Conservation (phyloP, 345 rosid genomes). For the Populus davidiana region DNA sequence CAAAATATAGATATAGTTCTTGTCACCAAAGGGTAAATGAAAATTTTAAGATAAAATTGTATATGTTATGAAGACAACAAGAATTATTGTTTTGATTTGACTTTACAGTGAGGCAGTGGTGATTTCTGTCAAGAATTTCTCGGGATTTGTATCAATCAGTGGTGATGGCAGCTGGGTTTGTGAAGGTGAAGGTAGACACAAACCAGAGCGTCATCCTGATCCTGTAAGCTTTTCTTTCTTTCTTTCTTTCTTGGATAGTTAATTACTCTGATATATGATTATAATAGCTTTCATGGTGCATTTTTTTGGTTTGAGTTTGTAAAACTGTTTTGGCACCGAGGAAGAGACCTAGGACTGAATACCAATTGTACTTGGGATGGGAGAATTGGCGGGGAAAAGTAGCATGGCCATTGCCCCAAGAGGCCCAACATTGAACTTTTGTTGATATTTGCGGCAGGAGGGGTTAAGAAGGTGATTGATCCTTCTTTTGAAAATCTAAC, state of each 20-base stretch:
- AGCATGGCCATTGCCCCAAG: too few species aligned
- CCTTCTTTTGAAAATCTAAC: too few species aligned
- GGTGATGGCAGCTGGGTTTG: constrained; percentile 82
- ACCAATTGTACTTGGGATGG: too few species aligned
- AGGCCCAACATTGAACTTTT: too few species aligned
- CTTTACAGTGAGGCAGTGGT: constrained; percentile 61
- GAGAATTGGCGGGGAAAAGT: too few species aligned
- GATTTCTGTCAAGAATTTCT: constrained; percentile 67
- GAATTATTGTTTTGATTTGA: neutral
- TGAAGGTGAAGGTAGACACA: constrained; percentile 46
- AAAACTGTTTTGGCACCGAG: too few species aligned
- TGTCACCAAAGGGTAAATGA: constrained; percentile 55
- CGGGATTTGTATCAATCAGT: constrained; percentile 59
- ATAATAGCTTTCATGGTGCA: too few species aligned
- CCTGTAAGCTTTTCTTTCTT: constrained; percentile 49
- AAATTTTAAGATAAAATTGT: neutral
- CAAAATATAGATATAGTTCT: constrained; percentile 70
- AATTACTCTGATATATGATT: neutral
- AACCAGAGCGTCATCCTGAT: constrained; percentile 45
- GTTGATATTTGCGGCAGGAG: too few species aligned
- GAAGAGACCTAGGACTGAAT: too few species aligned
- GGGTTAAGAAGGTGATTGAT: too few species aligned
- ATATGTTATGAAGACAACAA: neutral
- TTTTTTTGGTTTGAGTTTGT: neutral
- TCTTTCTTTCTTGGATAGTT: neutral